These are phyloP conservation scores for Cryptococcus maquisensis DNA, from an alignment of 1,284 basidiomycete species.

Conservation along the genomic window DNA sequence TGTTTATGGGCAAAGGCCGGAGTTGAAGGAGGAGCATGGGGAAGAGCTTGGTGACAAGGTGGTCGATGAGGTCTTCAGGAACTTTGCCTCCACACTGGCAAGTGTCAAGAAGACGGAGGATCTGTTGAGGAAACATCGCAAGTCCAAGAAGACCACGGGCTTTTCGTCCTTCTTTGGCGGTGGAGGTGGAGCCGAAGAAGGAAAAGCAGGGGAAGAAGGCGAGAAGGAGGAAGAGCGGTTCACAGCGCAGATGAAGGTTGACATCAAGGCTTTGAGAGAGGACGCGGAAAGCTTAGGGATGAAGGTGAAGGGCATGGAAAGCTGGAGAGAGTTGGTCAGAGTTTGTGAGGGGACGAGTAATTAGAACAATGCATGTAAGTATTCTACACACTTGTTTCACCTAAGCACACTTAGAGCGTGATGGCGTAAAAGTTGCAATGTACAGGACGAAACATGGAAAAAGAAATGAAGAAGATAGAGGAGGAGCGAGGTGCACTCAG, in stretches of 20 bases:
- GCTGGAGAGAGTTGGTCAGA: conserved; percentile 37
- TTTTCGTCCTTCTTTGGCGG: conserved; percentile 65
- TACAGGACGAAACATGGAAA: no score
- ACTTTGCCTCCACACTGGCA: conserved; percentile 58
- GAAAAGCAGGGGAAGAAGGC: conserved; percentile 6
- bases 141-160: conserved; percentile 65
- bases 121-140: conserved; percentile 74
- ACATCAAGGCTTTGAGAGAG: conserved; percentile 73
- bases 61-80: conserved; percentile 66
- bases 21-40: conserved; percentile 58
- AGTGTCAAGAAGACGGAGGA: conserved; percentile 88
- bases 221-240: conserved; percentile 61
- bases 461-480: no score
- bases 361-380: no score
- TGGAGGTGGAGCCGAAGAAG: background rate
- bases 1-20: conserved; percentile 63
- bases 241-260: conserved; percentile 75
- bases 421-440: no score
- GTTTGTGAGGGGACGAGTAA: no score
- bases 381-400: no score
- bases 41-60: conserved; percentile 60
- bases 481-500: no score
- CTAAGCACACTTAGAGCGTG: no score
- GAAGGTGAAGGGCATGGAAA: conserved; percentile 54
- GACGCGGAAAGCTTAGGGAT: conserved; percentile 70